phyloP scores from a whole-genome alignment of 331 rosid genomes.

The Arachis monticola region DNA sequence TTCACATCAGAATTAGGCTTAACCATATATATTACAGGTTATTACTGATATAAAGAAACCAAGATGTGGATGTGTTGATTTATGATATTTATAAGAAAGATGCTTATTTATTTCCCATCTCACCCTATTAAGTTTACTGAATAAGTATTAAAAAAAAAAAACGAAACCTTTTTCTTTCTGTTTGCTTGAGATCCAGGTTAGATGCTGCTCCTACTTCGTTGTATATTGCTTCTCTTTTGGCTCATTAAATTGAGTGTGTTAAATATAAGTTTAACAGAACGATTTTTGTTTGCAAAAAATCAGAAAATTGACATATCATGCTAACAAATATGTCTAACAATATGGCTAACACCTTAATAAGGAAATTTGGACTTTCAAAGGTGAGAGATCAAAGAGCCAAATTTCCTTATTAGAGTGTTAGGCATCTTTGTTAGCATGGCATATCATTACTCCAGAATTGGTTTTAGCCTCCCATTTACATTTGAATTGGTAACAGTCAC shows the following conservation, averaged over 20 bases:
- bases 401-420: too few relatives aligned
- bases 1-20: slow-evolving; percentile 45
- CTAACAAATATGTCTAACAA: too few relatives aligned
- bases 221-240: background rate
- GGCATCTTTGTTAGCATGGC: too few relatives aligned
- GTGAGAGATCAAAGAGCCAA: too few relatives aligned
- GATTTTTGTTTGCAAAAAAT: too few relatives aligned
- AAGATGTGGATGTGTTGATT: background rate
- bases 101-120: background rate
- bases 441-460: too few relatives aligned
- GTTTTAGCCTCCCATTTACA: too few relatives aligned
- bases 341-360: too few relatives aligned
- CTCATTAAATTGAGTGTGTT: too few relatives aligned
- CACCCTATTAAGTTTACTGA: background rate
- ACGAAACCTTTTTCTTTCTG: background rate
- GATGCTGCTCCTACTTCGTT: background rate
- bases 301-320: too few relatives aligned
- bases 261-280: too few relatives aligned
- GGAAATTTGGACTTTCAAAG: too few relatives aligned
- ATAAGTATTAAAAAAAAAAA: background rate
- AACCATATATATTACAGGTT: slow-evolving; percentile 1
- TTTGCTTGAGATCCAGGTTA: background rate
- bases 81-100: background rate
- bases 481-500: background rate
- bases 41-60: background rate